These are phyloP conservation scores for Neurospora sp. DNA, from an alignment of 495 filamentous ascomycete genomes.

Conservation along the genomic window DNA sequence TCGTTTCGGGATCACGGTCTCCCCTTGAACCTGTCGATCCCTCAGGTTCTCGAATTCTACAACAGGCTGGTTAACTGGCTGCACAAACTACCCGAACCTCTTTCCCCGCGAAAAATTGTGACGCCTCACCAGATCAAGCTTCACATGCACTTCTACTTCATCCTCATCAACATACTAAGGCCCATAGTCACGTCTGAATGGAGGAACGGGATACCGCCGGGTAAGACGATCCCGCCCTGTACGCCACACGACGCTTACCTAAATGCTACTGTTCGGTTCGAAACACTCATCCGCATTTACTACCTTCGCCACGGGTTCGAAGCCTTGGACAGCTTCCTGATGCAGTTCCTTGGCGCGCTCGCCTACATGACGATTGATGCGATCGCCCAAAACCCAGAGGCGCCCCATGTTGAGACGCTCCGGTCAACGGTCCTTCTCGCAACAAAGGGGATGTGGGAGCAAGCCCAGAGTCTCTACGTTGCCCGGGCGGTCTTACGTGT, in stretches of 20 bases:
- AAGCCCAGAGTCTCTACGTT: slow-evolving; percentile 20
- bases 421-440: slow-evolving; percentile 25
- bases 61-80: slow-evolving; percentile 17
- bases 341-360: slow-evolving; percentile 24
- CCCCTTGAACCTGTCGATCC: slow-evolving; percentile 3
- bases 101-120: slow-evolving; percentile 23
- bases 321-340: slow-evolving; percentile 20
- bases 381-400: slow-evolving; percentile 6
- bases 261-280: slow-evolving; percentile 19
- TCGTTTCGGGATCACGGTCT: slow-evolving; percentile 7
- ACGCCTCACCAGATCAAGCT: slow-evolving; percentile 28
- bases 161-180: slow-evolving; percentile 15
- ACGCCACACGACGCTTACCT: slow-evolving; percentile 11
- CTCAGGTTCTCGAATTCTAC: slow-evolving; percentile 20
- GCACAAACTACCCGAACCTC: slow-evolving; percentile 20
- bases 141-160: slow-evolving; percentile 19
- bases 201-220: neutral
- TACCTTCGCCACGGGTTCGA: slow-evolving; percentile 34
- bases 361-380: slow-evolving; percentile 20
- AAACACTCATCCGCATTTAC: slow-evolving; percentile 29
- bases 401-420: slow-evolving; percentile 13
- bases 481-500: slow-evolving; percentile 13
- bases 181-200: slow-evolving; percentile 13
- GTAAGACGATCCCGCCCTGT: neutral
- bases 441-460: slow-evolving; percentile 29